A percentile compares a stretch with the other conserved stretches of the same genome.
Conservation (phyloP, 257 asterid genomes). For the Petunia secreta region DNA sequence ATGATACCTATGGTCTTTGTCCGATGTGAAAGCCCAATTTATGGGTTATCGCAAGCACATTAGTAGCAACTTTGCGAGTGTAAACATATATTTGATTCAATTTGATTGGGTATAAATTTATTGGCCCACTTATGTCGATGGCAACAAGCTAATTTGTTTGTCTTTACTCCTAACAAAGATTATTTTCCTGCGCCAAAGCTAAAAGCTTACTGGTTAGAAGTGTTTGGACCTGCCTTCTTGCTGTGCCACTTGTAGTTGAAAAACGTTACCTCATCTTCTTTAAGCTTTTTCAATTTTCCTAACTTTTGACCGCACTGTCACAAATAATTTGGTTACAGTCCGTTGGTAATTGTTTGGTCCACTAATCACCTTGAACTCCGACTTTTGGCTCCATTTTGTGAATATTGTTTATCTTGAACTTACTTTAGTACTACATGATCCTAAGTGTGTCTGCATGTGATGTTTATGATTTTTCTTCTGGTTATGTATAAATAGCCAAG, state of each 20-base stretch:
- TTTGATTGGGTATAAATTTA: neutral
- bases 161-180: neutral
- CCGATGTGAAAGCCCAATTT: neutral
- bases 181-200: neutral
- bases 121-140: neutral
- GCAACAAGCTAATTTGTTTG: neutral
- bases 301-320: neutral
- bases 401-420: neutral
- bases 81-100: neutral
- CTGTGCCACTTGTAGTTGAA: too few relatives aligned
- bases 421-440: neutral
- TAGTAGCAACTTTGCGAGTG: neutral
- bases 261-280: too few relatives aligned
- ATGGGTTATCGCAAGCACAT: neutral
- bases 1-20: slow-evolving; percentile 17
- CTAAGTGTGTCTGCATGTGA: neutral
- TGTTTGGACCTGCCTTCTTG: neutral
- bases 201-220: neutral
- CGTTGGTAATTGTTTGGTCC: neutral
- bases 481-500: neutral
- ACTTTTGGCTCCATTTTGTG: neutral
- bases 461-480: neutral
- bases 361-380: neutral
- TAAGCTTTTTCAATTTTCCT: neutral
- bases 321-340: neutral